These are phyloP conservation scores for Paraconiothyrium sp. DNA, from an alignment of 2,329 filamentous ascomycete species.

Conservation along the genomic window DNA sequence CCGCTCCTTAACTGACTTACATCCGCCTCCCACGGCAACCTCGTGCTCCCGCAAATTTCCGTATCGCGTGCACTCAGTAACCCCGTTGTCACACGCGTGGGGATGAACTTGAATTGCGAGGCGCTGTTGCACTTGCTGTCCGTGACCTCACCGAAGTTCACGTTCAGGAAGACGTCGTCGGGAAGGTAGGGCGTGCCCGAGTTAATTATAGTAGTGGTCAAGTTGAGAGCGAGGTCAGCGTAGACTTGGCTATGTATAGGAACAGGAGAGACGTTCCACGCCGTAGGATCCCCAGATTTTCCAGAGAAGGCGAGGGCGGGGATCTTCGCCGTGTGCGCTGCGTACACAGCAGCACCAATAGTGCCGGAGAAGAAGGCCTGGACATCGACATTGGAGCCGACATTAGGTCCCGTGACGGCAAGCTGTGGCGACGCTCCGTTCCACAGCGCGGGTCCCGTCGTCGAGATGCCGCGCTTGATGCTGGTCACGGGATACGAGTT, in stretches of 20 bases:
- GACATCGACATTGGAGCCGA: slow-evolving; percentile 67
- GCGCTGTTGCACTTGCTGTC: slow-evolving; percentile 61
- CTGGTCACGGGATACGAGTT: slow-evolving; percentile 75
- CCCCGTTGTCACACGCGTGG: slow-evolving; percentile 67
- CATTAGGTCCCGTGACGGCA: slow-evolving; percentile 72
- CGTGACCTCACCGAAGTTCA: slow-evolving; percentile 70
- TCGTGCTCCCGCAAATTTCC: slow-evolving; percentile 62
- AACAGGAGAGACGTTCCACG: slow-evolving; percentile 60
- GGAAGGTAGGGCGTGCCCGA: slow-evolving; percentile 72
- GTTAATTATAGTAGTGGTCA: slow-evolving; percentile 65
- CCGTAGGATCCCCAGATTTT: slow-evolving; percentile 57
- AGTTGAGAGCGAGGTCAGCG: slow-evolving; percentile 67
- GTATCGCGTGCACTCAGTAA: slow-evolving; percentile 60
- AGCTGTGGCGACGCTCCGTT: slow-evolving; percentile 64
- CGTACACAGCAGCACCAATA: slow-evolving; percentile 71
- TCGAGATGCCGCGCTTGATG: slow-evolving; percentile 70
- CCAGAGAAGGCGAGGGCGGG: slow-evolving; percentile 76
- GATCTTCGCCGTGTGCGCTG: slow-evolving; percentile 62
- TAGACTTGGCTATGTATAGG: slow-evolving; percentile 69
- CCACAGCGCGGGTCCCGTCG: slow-evolving; percentile 65
- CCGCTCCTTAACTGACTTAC: slow-evolving; percentile 56
- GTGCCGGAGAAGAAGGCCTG: slow-evolving; percentile 70
- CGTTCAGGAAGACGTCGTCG: slow-evolving; percentile 69
- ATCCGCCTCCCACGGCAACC: slow-evolving; percentile 67
- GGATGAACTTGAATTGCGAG: slow-evolving; percentile 69